These are phyloP conservation scores for Trametes sanguinea DNA, from an alignment of 768 basidiomycete genomes.

Conservation along the genomic window DNA sequence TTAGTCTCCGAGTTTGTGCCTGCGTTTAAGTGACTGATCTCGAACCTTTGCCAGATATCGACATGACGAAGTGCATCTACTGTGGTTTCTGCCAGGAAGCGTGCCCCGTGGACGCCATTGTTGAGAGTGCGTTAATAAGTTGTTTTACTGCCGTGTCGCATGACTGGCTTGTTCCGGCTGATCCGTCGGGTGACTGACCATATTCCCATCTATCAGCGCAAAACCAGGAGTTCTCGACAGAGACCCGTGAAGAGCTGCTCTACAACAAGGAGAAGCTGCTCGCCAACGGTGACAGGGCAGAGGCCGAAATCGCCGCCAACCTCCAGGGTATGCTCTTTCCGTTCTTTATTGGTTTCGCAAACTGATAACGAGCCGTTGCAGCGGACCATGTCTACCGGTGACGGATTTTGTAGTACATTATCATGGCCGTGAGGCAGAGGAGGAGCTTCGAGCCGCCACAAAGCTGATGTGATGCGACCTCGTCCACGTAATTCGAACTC, in stretches of 20 bases:
- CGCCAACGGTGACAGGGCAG: conserved; percentile 93
- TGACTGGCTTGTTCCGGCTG: neutral
- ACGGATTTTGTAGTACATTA: conserved; percentile 24
- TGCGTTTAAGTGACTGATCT: conserved; percentile 13
- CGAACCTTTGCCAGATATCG: conserved; percentile 68
- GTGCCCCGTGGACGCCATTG: conserved; percentile 98
- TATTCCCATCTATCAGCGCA: conserved; percentile 57
- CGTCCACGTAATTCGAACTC: conserved; percentile 21
- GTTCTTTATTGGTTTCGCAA: conserved; percentile 1
- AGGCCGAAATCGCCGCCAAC: conserved; percentile 98
- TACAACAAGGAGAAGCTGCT: conserved; percentile 99
- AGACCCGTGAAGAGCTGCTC: conserved; percentile 95
- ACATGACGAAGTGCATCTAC: conserved; percentile 99
- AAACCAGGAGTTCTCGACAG: conserved; percentile 97
- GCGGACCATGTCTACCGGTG: conserved; percentile 89
- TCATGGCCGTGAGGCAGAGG: conserved; percentile 11
- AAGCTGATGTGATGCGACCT: conserved; percentile 22
- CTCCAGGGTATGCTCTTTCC: conserved; percentile 54
- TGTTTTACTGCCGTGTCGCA: conserved; percentile 2
- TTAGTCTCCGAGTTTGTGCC: conserved; percentile 31
- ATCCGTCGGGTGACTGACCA: neutral
- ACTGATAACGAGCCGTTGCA: conserved; percentile 35
- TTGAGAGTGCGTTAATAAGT: conserved; percentile 73
- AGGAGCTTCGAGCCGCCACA: conserved; percentile 25
- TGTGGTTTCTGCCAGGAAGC: conserved; percentile 99